phyloP scores from a whole-genome alignment of 2,329 filamentous ascomycete genomes.

The Sarocladium strictum region DNA sequence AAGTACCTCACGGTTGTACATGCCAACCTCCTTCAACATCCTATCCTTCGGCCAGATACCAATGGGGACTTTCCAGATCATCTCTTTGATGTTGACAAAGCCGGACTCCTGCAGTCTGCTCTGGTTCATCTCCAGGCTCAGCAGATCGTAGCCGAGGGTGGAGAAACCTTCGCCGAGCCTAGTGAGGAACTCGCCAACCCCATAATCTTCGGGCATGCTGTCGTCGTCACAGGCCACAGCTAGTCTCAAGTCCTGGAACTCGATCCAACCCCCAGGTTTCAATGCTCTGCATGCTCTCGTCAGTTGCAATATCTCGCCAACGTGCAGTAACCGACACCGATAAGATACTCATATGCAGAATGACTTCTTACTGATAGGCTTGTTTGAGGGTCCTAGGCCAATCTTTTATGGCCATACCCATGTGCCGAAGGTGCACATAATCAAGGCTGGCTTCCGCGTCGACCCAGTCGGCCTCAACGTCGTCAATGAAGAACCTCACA shows the following conservation, averaged over 20 bases:
- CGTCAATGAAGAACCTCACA: constrained; percentile 31
- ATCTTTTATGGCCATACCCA: constrained; percentile 39
- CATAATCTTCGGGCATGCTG: constrained; percentile 18
- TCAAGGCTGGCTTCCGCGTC: constrained; percentile 35
- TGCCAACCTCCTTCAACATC: constrained; percentile 37
- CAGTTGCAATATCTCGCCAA: too few relatives aligned
- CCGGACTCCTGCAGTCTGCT: constrained; percentile 27
- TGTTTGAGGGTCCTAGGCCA: constrained; percentile 33
- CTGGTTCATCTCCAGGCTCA: constrained; percentile 22
- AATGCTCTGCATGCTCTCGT: constrained; percentile 18
- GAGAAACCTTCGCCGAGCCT: constrained; percentile 21
- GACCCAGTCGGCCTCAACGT: constrained; percentile 43
- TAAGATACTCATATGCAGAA: too few relatives aligned
- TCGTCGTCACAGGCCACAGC: constrained; percentile 22
- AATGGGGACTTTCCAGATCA: constrained; percentile 24
- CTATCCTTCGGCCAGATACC: constrained; percentile 42
- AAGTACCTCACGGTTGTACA: constrained; percentile 23
- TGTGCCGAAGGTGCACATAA: constrained; percentile 40
- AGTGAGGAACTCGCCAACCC: constrained; percentile 23
- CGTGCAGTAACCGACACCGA: too few relatives aligned
- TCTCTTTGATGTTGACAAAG: constrained; percentile 11
- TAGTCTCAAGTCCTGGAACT: constrained; percentile 30
- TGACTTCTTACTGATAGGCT: constrained; percentile 18
- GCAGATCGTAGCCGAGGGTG: constrained; percentile 24
- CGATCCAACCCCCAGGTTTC: constrained; percentile 41